phyloP scores from a whole-genome alignment of 768 basidiomycete species.

The Termitomyces sp. region DNA sequence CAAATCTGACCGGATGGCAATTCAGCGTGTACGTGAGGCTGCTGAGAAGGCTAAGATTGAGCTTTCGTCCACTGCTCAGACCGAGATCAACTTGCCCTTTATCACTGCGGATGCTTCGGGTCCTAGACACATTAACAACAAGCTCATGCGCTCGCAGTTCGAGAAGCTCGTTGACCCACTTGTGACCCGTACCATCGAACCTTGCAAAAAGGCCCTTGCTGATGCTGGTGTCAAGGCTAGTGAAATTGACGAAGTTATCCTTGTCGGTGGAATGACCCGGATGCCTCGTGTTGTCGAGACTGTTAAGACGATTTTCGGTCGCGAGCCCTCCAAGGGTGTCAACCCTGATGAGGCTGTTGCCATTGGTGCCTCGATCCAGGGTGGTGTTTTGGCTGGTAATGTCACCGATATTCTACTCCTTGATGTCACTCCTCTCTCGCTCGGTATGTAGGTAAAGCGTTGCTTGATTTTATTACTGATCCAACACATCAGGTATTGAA shows the following conservation, averaged over 20 bases:
- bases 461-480: not conserved
- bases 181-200: conserved; percentile 86
- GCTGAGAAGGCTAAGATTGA: conserved; percentile 99
- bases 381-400: conserved; percentile 94
- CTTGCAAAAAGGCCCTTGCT: conserved; percentile 93
- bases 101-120: conserved; percentile 94
- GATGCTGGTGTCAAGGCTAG: conserved; percentile 92
- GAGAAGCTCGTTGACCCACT: conserved; percentile 80
- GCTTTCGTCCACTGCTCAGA: conserved; percentile 89
- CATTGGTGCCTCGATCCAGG: conserved; percentile 97
- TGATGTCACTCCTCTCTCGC: conserved; percentile 94
- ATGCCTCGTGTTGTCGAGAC: conserved; percentile 96
- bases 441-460: conserved; percentile 47
- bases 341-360: conserved; percentile 99
- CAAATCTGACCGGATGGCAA: conserved; percentile 85
- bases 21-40: conserved; percentile 98
- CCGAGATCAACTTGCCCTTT: conserved; percentile 97
- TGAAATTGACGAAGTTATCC: conserved; percentile 94
- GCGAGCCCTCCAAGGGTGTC: conserved; percentile 97
- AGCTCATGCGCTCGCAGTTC: conserved; percentile 84
- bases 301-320: conserved; percentile 90
- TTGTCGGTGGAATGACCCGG: conserved; percentile 98
- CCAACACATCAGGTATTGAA: conserved; percentile 59
- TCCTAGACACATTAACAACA: conserved; percentile 95
- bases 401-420: conserved; percentile 94